These are phyloP conservation scores for Epichloe uncinata DNA, from an alignment of 2,329 filamentous ascomycete species.

Conservation along the genomic window DNA sequence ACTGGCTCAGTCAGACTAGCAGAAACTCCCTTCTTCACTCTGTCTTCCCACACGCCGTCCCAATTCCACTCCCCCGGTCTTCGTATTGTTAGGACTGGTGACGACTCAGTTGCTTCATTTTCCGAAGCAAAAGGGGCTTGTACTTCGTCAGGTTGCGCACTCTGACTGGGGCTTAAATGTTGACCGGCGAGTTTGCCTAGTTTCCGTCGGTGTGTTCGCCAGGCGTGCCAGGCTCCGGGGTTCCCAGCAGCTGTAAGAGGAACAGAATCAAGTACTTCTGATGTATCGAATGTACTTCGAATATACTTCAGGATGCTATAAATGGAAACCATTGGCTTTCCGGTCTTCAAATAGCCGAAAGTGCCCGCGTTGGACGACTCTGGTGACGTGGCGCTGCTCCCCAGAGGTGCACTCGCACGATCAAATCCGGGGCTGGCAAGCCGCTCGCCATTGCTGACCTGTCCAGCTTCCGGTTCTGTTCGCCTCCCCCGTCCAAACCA, in stretches of 20 bases:
- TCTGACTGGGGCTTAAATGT: neutral
- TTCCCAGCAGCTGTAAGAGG: slow-evolving; percentile 77
- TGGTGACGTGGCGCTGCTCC: slow-evolving; percentile 17
- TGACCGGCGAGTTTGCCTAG: slow-evolving; percentile 14
- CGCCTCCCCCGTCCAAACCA: slow-evolving; percentile 61
- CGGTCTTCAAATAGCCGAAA: slow-evolving; percentile 28
- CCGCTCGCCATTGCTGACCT: slow-evolving; percentile 30
- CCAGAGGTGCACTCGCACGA: slow-evolving; percentile 7
- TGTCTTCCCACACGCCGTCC: slow-evolving; percentile 92
- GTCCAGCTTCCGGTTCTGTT: slow-evolving; percentile 24
- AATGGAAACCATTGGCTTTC: slow-evolving; percentile 35
- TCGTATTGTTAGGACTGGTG: slow-evolving; percentile 6
- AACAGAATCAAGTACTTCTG: slow-evolving; percentile 61
- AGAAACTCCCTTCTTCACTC: slow-evolving; percentile 67
- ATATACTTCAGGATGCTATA: slow-evolving; percentile 70
- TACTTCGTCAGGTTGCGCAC: neutral
- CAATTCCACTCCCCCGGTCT: slow-evolving; percentile 83
- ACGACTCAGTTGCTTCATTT: neutral
- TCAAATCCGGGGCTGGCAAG: slow-evolving; percentile 14
- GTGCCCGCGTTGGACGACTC: slow-evolving; percentile 14
- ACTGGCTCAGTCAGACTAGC: slow-evolving; percentile 67
- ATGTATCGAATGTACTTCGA: slow-evolving; percentile 67
- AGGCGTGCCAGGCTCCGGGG: slow-evolving; percentile 86
- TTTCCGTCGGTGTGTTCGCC: slow-evolving; percentile 54
- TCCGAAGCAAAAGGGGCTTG: neutral